Percentiles rank a stretch among this genome's conserved stretches.
phyloP scores from a whole-genome alignment of 2,329 filamentous ascomycete genomes.

The Talaromyces amestolkiae region DNA sequence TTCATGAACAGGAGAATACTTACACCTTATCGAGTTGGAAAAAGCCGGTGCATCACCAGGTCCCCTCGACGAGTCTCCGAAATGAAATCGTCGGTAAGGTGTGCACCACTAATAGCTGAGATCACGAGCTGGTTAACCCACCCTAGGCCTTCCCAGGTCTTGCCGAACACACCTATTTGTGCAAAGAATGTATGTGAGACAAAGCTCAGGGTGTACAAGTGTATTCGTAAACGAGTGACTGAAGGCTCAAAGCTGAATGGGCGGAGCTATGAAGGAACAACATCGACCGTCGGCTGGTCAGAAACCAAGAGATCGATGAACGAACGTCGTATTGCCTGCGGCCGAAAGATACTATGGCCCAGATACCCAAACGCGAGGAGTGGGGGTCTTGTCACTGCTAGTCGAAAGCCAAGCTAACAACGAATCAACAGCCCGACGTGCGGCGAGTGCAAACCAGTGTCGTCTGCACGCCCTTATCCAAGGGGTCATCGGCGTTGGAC shows the following conservation, averaged over 20 bases:
- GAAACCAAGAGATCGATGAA: conserved; percentile 1
- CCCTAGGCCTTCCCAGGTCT: conserved; percentile 14
- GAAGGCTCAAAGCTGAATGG: not conserved
- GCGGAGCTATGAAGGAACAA: not conserved
- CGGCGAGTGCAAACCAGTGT: conserved; percentile 7
- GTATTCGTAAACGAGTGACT: not conserved
- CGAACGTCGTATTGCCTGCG: conserved; percentile 9
- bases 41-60: not conserved
- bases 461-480: conserved; percentile 7
- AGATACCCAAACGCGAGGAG: conserved; percentile 6
- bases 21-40: not conserved
- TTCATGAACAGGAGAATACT: not conserved
- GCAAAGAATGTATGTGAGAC: not conserved
- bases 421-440: conserved; percentile 10
- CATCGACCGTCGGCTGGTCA: conserved; percentile 8
- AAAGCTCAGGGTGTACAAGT: not conserved
- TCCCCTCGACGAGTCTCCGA: conserved; percentile 1
- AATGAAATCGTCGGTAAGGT: conserved; percentile 4
- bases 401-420: conserved; percentile 6
- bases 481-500: conserved; percentile 14
- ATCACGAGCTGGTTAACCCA: conserved; percentile 3
- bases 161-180: not conserved
- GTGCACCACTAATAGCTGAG: not conserved
- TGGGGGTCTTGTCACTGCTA: conserved; percentile 10
- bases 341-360: not conserved